Evolutionary conservation across 192 early-diverging fungal species (phyloP), one percentile per base, ranked within the genome.

Genomic region (Rhizophagus prolifer): DNA sequence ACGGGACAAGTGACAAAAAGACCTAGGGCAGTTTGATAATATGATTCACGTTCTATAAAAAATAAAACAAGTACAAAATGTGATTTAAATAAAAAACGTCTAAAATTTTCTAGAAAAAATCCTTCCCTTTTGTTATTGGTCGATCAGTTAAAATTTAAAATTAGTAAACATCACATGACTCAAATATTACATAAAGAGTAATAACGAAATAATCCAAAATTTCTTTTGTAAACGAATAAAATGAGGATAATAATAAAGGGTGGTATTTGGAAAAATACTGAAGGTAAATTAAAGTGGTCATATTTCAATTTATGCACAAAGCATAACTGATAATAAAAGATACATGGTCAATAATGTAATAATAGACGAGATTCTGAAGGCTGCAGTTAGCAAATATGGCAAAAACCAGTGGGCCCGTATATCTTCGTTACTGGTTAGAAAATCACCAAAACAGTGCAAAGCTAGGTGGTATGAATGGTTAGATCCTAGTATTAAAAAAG

Each of bases 391-490:
- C 88, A 99, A 97, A 80, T 99, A 98, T 79, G 97, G 97, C 79
- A 98, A 97, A 82, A 99, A 97, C 83, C 97, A 98, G 79, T 99
- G 97, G 97, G 93, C 96, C 2, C 93, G 96, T 75, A 97, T 99
- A 68, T 96, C 97, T 64, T 98, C 96, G 8, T 87, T 99, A 36
- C 86, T 99, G 28, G 95, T 94, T 9, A 85, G 96, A 80, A 98
- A 98, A 76, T 94, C 95, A 25, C 95, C 96, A 47, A 99, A 97
- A 84, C 96, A 99, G 83, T 99, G 97, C 86, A 99, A 99, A 87
- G 96, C 97, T 12, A 86, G 97, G 77, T 99, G 97, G 97, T 96
- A 90, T 81, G 97, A 99, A 86, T 99, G 97, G 97, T 88, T 99
- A 21, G 97, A 99, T 85, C 96, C 97, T 7, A 94, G 94, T 70